Base-by-base conservation (phyloP, 768 basidiomycete species). In the Pisolithus albus region DNA sequence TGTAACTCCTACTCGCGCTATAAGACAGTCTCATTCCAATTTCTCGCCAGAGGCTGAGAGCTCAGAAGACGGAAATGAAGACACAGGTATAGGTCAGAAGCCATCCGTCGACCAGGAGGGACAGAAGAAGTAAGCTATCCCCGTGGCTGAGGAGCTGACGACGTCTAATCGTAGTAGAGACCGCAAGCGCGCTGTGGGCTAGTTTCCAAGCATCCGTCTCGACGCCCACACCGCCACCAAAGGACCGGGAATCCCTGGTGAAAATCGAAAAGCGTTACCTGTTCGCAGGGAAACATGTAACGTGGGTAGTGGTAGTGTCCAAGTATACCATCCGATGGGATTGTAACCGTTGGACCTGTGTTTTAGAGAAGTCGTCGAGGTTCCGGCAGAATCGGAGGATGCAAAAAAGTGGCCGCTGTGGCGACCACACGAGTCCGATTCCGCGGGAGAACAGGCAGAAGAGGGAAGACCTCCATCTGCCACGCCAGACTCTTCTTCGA, bases 211-310 rank as follows among this genome's bases (percentile, higher is more conserved):
- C 79, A 0, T 82, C 86, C 7, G 66, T 82, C n/a, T 57, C 73
- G 0, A 62, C 69, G 1, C 56, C 72, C 23, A n/a, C 43, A 47
- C 37, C 59, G 30, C 21, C 47, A 11, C n/a, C 50, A n/a, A 52
- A 56, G 37, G 52, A 48, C n/a, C 57, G 59, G 36, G 52, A 58
- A 1, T 53, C 57, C 13, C 46, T 73, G 58, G 75, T 92, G 34
- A 86, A 83, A 66, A 71, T 93, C 44, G 77, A 82, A 64, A 86
- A 82, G 61, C 76, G 72, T 34, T 86, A 82, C 64, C 64, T 79
- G 32, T 93, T 86, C 59, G 90, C 88, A 1, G 91, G 90, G 21
- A 83, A 92, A 53, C 78, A 83, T 30, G 73, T 85, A 43, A 69
- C 75, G 91, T 92, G 65, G 60, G 84, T 75, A 3, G n/a, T 32